Evolutionary conservation across 164 flowering plant genomes (phyloP), one percentile per base, ranked within the genome.

Genomic region (Tetracentron sinense): DNA sequence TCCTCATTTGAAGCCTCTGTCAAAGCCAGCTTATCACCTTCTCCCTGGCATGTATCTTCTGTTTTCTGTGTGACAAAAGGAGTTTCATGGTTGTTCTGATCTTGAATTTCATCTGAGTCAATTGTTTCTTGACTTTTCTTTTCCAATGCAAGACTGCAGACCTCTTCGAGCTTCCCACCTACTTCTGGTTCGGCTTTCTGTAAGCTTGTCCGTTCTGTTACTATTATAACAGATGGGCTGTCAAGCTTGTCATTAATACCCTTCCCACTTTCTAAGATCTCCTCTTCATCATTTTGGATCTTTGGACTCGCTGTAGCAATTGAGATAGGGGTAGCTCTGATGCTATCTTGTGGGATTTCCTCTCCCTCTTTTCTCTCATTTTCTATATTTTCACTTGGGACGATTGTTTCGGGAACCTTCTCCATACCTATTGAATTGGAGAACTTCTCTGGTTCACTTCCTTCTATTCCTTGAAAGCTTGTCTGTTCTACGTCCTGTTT

Each of bases 291-390:
- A 33, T 60, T 69, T 60, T 55, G 48, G 22, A 26, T 59, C 15
- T 50, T 50, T 51, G 51, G 33, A 50, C 59, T 59, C 33, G 14
- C 50, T 30, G 20, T 28, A 28, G 17, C 38, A 17, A 15, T 50
- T 35, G 64, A 51, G 17, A 48, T 38, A 30, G 58, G 28, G 31
- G 3, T 27, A 53, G 54, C 71, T 62, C n/a, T 51, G 20, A 17
- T 26, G 38, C 42, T 60, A 17, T 65, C 60, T 42, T 35, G 12
- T 16, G 38, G 54, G 62, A 19, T 42, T 28, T 64, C 28, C 16
- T 68, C 68, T 67, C 22, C 69, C 49, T 54, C 67, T 15, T 49
- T 27, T 59, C 55, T 62, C 22, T 60, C 69, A 29, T 47, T 12
- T 16, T 27, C 63, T 50, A 14, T 62, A 11, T 56, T 58, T 65